A percentile compares a stretch with the other conserved stretches of the same genome.
These are phyloP conservation scores for Trichophyton schoenleinii DNA, from an alignment of 2,329 filamentous ascomycete genomes.

Conservation along the genomic window DNA sequence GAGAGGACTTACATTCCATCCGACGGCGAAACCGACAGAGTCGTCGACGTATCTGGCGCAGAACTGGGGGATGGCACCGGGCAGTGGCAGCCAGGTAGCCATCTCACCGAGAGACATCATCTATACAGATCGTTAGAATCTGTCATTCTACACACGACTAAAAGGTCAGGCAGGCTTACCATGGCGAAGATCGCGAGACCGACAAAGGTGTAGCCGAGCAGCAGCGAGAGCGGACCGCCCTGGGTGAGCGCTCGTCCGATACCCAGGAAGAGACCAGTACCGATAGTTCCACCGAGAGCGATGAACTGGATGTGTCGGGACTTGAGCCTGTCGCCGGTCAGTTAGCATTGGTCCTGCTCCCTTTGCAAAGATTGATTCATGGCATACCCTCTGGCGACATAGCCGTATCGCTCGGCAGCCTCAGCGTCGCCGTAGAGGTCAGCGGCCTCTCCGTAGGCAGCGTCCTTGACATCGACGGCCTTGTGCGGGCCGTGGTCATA, in stretches of 20 bases:
- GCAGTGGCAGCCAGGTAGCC: conserved; percentile 38
- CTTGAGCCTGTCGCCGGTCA: conserved; percentile 25
- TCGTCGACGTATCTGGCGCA: conserved; percentile 34
- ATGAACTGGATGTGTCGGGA: conserved; percentile 49
- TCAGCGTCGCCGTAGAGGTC: conserved; percentile 42
- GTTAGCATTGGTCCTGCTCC: not conserved
- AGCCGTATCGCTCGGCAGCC: conserved; percentile 40
- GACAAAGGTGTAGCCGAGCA: conserved; percentile 40
- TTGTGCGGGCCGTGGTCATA: not conserved
- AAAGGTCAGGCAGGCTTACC: conserved; percentile 11
- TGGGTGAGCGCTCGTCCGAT: conserved; percentile 41
- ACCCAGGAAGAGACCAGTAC: conserved; percentile 44
- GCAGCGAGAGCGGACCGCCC: conserved; percentile 27
- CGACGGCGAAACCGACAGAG: conserved; percentile 37
- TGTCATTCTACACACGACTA: not conserved
- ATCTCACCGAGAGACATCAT: conserved; percentile 38
- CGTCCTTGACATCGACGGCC: conserved; percentile 17
- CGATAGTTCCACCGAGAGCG: conserved; percentile 47
- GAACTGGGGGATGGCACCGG: conserved; percentile 38
- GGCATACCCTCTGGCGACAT: conserved; percentile 38
- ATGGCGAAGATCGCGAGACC: conserved; percentile 37
- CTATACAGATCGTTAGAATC: conserved; percentile 6
- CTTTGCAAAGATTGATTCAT: too few species aligned
- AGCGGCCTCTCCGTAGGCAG: conserved; percentile 36
- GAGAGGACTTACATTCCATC: conserved; percentile 34